These are phyloP conservation scores for Inga leiocalycina DNA, from an alignment of 306 rosid genomes.

Conservation along the genomic window DNA sequence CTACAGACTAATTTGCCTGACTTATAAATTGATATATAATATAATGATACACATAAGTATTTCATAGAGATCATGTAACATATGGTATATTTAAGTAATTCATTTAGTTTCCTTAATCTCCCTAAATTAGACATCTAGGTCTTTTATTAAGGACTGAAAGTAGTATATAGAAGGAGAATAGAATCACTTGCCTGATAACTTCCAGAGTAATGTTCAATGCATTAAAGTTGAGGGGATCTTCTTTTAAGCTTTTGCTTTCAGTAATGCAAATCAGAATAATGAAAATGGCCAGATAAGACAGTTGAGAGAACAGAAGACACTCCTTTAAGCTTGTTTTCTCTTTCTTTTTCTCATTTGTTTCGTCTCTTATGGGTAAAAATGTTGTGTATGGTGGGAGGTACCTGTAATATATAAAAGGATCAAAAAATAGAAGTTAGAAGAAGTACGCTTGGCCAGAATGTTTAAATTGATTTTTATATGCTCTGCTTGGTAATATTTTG, in stretches of 20 bases:
- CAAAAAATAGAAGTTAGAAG: background rate
- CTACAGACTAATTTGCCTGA: no score
- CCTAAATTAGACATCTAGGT: no score
- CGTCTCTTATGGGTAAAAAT: background rate
- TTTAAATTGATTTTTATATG: background rate
- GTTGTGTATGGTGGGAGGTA: constrained; percentile 10
- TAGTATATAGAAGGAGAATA: background rate
- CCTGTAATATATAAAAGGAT: background rate
- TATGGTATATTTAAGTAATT: no score
- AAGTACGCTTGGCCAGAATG: background rate
- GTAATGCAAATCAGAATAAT: constrained; percentile 65
- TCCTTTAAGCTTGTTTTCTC: constrained; percentile 28
- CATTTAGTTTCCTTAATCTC: no score
- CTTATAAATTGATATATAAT: no score
- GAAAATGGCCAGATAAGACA: constrained; percentile 51
- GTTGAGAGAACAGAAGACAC: constrained; percentile 50
- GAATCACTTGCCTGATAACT: constrained; percentile 49
- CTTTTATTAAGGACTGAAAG: no score
- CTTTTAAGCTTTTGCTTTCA: constrained; percentile 57
- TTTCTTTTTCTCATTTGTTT: background rate
- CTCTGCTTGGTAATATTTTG: background rate
- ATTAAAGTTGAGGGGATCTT: constrained; percentile 67
- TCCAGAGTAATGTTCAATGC: constrained; percentile 60
- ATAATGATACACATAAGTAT: no score
- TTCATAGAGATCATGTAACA: no score